Percentiles rank a stretch among this genome's conserved stretches.
Evolutionary conservation across 2,329 filamentous ascomycete genomes (phyloP).

Genomic region (Fusarium ramigenum): DNA sequence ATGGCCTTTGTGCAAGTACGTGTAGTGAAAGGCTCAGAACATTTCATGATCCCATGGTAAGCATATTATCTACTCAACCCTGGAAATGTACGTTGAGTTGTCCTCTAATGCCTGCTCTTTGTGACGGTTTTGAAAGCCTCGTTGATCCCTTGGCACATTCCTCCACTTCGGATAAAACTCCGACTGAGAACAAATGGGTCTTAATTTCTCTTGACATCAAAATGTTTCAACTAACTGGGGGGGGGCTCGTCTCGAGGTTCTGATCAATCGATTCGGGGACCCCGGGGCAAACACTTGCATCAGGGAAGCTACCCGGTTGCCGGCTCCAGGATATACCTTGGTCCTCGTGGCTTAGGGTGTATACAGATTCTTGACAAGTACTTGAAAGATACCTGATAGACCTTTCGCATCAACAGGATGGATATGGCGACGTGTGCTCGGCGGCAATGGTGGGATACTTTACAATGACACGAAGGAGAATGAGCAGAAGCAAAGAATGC

Average conservation of each 20-base stretch:
- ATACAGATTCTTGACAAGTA: neutral
- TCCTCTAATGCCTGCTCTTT: neutral
- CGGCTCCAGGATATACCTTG: slow-evolving; percentile 12
- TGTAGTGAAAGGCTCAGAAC: neutral
- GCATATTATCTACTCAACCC: neutral
- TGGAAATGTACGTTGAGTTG: neutral
- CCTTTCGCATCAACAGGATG: neutral
- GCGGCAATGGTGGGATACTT: neutral
- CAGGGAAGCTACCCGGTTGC: slow-evolving; percentile 11
- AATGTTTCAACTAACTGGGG: neutral
- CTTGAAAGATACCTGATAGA: neutral
- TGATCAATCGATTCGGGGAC: neutral
- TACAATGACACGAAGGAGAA: neutral
- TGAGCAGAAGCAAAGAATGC: neutral
- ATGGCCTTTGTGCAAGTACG: neutral
- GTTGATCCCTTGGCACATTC: slow-evolving; percentile 24
- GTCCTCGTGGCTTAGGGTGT: neutral
- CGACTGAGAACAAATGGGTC: neutral
- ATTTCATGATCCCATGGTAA: neutral
- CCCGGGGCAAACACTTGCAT: slow-evolving; percentile 22
- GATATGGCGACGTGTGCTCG: neutral
- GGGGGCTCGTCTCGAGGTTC: slow-evolving; percentile 1
- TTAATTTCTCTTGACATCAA: slow-evolving; percentile 2
- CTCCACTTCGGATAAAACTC: neutral
- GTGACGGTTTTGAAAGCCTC: neutral